Base-by-base conservation (phyloP, 352 stramenopile species). In the Phytophthora hibernalis region DNA sequence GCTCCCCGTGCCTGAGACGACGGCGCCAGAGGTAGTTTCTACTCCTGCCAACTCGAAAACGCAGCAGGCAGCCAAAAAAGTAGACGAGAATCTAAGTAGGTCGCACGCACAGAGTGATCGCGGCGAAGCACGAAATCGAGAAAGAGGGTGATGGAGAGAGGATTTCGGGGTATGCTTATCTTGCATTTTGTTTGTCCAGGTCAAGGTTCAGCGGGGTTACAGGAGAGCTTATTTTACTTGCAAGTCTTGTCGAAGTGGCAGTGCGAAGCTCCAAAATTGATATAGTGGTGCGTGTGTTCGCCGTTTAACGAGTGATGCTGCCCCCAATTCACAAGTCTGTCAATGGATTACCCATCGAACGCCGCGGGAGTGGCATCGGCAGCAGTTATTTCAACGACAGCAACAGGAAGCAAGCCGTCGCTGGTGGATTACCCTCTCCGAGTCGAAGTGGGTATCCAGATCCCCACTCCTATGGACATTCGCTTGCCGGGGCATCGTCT, bases 321-420 rank as follows among this genome's bases (percentile, higher is more conserved):
- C 75, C 80, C 33, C 77, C 77, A 12, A 87, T 87, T 61, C 56
- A 81, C 64, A 82, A 85, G 61, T 76, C 64, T 4, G 51, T 54
- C 48, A 63, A 47, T 40, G 54, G 55, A 12, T 52, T 67, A 44
- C 31, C 52, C 3, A 76, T 56, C 15, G 58, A 65, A 26, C 61
- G 51, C 6, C 49, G 47, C 15, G 53, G 65, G 15, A 70, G 50
- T 49, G 59, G 50, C 45, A n/a, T n/a, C n/a, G 12, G 33, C 22
- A 20, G 35, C 20, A 52, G 31, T 1, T 68, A 53, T 30, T 42
- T 62, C 21, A 57, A 48, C 18, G 59, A 70, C 20, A 57, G 11
- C 26, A 66, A 35, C 45, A 55, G 51, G 21, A 74, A 74, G 35
- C 66, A 69, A 56, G 20, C 24, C 16, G 22, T 50, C 13, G 33